Percentiles rank a stretch among this genome's conserved stretches.
Conservation (phyloP, 768 basidiomycete genomes). For the Boletus rubroflammeus region DNA sequence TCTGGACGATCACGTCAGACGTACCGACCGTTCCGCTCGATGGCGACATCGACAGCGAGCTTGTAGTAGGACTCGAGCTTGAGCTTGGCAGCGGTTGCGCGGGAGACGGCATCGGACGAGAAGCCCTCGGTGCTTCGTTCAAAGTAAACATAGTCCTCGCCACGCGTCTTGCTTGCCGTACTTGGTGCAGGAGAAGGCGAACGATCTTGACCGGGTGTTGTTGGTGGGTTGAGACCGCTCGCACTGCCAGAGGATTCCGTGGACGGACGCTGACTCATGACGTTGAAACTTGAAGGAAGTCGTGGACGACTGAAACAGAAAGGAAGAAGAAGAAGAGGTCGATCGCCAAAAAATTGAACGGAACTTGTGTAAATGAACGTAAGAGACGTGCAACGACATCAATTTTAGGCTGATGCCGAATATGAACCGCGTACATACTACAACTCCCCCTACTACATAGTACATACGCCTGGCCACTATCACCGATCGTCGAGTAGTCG, state of each 20-base stretch:
- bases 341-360: slow-evolving; percentile 14
- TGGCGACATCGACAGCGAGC: slow-evolving; percentile 94
- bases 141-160: slow-evolving; percentile 86
- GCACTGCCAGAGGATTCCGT: slow-evolving; percentile 24
- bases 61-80: slow-evolving; percentile 99
- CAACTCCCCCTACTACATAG: neutral
- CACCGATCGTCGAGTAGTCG: neutral
- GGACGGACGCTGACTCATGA: slow-evolving; percentile 32
- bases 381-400: slow-evolving; percentile 11
- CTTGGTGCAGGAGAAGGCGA: slow-evolving; percentile 30
- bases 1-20: slow-evolving; percentile 9
- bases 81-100: slow-evolving; percentile 89
- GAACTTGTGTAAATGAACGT: slow-evolving; percentile 21
- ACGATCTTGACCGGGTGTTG: slow-evolving; percentile 23
- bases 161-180: slow-evolving; percentile 29
- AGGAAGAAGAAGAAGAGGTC: neutral
- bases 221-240: slow-evolving; percentile 14
- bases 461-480: no score
- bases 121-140: slow-evolving; percentile 80
- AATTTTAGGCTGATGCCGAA: neutral
- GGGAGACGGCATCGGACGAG: slow-evolving; percentile 82
- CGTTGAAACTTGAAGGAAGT: slow-evolving; percentile 7
- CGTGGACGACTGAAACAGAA: neutral
- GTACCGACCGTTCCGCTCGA: slow-evolving; percentile 91
- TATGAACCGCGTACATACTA: neutral